phyloP scores from a whole-genome alignment of 2,329 filamentous ascomycete genomes.

The Gliomastix tumulicola region DNA sequence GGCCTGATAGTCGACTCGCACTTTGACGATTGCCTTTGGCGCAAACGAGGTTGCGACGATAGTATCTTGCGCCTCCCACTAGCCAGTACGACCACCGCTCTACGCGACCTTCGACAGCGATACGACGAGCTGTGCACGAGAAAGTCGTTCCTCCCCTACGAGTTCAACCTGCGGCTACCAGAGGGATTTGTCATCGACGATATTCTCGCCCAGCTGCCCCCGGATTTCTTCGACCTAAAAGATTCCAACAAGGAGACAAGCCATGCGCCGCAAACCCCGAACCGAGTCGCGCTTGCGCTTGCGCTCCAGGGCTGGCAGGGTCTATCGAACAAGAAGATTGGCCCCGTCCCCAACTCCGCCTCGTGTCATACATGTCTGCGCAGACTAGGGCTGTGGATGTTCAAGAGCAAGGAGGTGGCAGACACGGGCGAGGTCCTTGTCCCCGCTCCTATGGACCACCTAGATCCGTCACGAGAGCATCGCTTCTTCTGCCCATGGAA shows the following conservation, averaged over 20 bases:
- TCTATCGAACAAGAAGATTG: conserved; percentile 43
- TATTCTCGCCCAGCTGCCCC: conserved; percentile 41
- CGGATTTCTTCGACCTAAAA: conserved; percentile 40
- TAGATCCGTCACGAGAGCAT: conserved; percentile 67
- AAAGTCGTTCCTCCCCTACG: conserved; percentile 51
- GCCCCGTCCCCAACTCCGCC: conserved; percentile 63
- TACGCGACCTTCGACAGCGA: conserved; percentile 52
- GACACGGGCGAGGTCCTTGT: conserved; percentile 44
- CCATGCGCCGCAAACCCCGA: conserved; percentile 26
- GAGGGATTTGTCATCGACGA: conserved; percentile 42
- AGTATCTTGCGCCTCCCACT: conserved; percentile 56
- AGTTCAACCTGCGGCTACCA: conserved; percentile 54
- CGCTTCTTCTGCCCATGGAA: conserved; percentile 82
- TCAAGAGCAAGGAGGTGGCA: conserved; percentile 65
- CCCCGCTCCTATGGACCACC: conserved; percentile 55
- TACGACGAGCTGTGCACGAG: conserved; percentile 56
- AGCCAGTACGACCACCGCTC: conserved; percentile 50
- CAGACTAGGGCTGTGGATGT: conserved; percentile 89
- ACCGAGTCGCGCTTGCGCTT: conserved; percentile 58
- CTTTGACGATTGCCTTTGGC: conserved; percentile 78
- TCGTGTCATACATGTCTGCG: conserved; percentile 83
- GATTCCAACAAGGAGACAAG: not conserved
- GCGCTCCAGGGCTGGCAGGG: conserved; percentile 73
- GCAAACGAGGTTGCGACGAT: conserved; percentile 76
- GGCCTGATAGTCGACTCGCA: conserved; percentile 70